A percentile compares a stretch with the other conserved stretches of the same genome.
These are phyloP conservation scores for Phytophthora quininea DNA, from an alignment of 352 stramenopile species.

Conservation along the genomic window DNA sequence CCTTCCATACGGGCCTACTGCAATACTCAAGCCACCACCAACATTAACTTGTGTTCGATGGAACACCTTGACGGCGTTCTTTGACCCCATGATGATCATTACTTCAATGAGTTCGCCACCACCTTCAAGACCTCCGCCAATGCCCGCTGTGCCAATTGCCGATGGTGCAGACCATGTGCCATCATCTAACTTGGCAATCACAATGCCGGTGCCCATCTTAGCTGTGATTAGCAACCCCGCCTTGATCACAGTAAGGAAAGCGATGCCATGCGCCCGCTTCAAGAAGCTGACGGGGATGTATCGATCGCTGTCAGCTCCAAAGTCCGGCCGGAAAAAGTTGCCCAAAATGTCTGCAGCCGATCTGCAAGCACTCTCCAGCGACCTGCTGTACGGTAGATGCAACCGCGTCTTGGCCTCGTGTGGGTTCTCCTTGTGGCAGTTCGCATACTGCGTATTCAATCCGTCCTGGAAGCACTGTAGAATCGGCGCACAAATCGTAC, in stretches of 20 bases:
- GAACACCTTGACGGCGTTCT: slow-evolving; percentile 92
- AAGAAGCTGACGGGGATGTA: slow-evolving; percentile 84
- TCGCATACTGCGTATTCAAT: slow-evolving; percentile 74
- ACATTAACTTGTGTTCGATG: slow-evolving; percentile 90
- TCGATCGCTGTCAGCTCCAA: slow-evolving; percentile 73
- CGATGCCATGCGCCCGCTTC: slow-evolving; percentile 80
- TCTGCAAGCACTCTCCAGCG: slow-evolving; percentile 77
- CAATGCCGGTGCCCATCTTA: slow-evolving; percentile 86
- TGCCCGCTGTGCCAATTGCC: slow-evolving; percentile 92
- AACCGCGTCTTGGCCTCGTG: slow-evolving; percentile 74
- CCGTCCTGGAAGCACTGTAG: slow-evolving; percentile 77
- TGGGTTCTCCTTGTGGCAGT: slow-evolving; percentile 85
- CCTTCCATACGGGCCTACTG: slow-evolving; percentile 90
- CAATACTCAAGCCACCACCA: slow-evolving; percentile 91
- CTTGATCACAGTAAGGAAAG: slow-evolving; percentile 88
- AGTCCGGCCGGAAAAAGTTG: slow-evolving; percentile 80
- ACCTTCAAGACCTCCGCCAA: slow-evolving; percentile 86
- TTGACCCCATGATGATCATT: slow-evolving; percentile 94
- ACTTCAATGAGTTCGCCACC: slow-evolving; percentile 94
- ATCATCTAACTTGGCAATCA: slow-evolving; percentile 89
- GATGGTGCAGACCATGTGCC: slow-evolving; percentile 92
- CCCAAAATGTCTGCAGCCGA: slow-evolving; percentile 80
- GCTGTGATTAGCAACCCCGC: slow-evolving; percentile 84
- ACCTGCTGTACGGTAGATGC: slow-evolving; percentile 76
- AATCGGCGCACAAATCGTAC: slow-evolving; percentile 79